Evolutionary conservation across 2,329 filamentous ascomycete species (phyloP).

Genomic region (Aureobasidium sp.): DNA sequence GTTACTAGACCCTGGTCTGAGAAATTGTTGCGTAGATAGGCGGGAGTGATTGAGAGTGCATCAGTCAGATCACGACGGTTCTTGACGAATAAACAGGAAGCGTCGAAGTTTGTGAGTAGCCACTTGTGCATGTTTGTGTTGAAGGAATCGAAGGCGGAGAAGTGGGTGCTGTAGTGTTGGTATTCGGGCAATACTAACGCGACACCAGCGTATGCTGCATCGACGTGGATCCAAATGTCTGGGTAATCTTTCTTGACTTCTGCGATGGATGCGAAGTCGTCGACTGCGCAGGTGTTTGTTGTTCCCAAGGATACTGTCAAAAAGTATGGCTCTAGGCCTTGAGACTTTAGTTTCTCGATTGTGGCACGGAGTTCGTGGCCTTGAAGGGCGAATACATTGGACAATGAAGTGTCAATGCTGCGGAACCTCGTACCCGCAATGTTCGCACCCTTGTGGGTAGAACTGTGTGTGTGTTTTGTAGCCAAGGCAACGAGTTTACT

Average conservation of each 20-base stretch:
- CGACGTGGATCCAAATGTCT: constrained; percentile 82
- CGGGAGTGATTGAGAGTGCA: constrained; percentile 69
- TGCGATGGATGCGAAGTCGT: constrained; percentile 68
- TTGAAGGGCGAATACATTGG: constrained; percentile 63
- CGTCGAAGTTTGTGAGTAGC: constrained; percentile 90
- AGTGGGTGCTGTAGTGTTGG: constrained; percentile 56
- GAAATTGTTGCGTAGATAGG: constrained; percentile 75
- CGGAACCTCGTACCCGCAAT: constrained; percentile 80
- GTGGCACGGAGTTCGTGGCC: constrained; percentile 53
- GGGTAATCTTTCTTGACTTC: constrained; percentile 47
- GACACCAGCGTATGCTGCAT: constrained; percentile 86
- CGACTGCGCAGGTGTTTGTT: constrained; percentile 80
- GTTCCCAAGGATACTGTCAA: constrained; percentile 78
- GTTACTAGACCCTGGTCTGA: constrained; percentile 79
- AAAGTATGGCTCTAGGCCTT: constrained; percentile 77
- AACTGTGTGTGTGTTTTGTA: constrained; percentile 72
- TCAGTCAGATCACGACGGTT: constrained; percentile 68
- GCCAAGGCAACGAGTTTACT: constrained; percentile 72
- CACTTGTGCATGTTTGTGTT: constrained; percentile 98
- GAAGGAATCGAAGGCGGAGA: constrained; percentile 74
- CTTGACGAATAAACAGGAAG: constrained; percentile 71
- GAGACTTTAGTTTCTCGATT: constrained; percentile 57
- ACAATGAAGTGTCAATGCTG: constrained; percentile 55
- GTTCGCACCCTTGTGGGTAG: constrained; percentile 78
- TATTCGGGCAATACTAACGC: constrained; percentile 77